Base-by-base conservation (phyloP, 495 filamentous ascomycete species). In the Penicillium roqueforti region DNA sequence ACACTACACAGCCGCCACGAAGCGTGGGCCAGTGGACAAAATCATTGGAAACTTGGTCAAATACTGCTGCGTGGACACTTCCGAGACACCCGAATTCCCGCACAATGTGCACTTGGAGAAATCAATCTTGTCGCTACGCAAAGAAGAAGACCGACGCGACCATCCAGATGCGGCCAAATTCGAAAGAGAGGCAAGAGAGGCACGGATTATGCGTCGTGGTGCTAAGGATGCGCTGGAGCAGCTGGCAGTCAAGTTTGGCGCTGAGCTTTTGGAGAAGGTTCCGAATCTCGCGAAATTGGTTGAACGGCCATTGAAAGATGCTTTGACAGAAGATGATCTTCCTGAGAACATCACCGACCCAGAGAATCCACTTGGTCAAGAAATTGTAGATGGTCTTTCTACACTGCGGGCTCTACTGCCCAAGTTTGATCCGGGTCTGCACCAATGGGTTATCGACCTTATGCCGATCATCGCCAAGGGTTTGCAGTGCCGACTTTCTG, bases 221-320 rank as follows among this genome's bases (percentile, higher is more conserved):
- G 91, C 93, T 4, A 97, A 96, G 70, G 90, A 96, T 68, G 91
- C 91, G 5, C 78, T 98, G 36, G 95, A 97, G 71, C 89, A 96
- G 48, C 69, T 98, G 36, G 83, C 87, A 2, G 72, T 76, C 46
- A 88, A 78, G 14, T 97, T 96, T 69, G 91, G 91, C 10, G 65
- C 78, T 19, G 73, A 87, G 3, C 72, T 98, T 4, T 81, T 97
- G 54, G 79, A 80, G 7, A 86, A 83, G 53, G 87, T 96, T 16
- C 92, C 93, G 2, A 92, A 87, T 47, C 76, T 98, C 23, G 83
- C 80, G 29, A 66, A 75, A 23, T 80, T 96, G 56, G 95, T 97
- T 60, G 87, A 95, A 63, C 80, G 77, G 9, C 88, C 95, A 4
- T 75, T 98, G 37, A 79, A 79, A 34, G 79, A 82, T 58, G 87